Evolutionary conservation across 2,329 filamentous ascomycete genomes (phyloP), one percentile per base, ranked within the genome.

Genomic region (Colletotrichum theobromicola): DNA sequence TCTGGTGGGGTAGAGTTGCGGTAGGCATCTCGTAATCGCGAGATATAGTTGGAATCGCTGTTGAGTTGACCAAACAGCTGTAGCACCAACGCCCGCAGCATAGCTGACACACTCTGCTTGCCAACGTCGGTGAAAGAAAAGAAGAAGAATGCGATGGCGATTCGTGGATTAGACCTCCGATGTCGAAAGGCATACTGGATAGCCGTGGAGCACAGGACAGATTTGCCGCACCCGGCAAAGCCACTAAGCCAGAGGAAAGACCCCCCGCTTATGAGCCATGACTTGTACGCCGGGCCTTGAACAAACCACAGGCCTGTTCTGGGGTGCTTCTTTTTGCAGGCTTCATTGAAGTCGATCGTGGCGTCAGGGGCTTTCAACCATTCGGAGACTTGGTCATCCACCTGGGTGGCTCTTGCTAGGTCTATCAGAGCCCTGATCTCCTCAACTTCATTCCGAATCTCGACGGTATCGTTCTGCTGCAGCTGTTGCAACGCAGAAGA

Each of bases 191-290:
- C 61, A 55, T 81, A 70, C 53, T 83, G 81, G 57, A 85, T 82
- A 10, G 81, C 78, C 2, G 83, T 85, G 10, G 80, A 84, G 58
- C 79, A 83, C 12, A 86, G 75, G 0, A 86, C 80, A 0, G 83
- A 84, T 74, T 86, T 86, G 13, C 84, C 85, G 67, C 82, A 84
- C 1, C 84, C 85, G 21, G 84, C 81, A 70, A 82, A 82, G 15
- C 84, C 84, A 65, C 80, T 78, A 2, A 87, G 74, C 85, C 84
- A 87, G 2, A 86, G 71, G 21, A 86, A 82, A 4, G 84, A 84
- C 13, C 76, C 76, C 0, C 74, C 70, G 0, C 67, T 70, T 4
- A 42, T 18, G 4, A 83, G 72, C 83, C 83, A 86, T 1, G 70
- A 28, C 21, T 66, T 75, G 50, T 81, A 85, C 1, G n/a, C 5